phyloP scores from a whole-genome alignment of 768 basidiomycete genomes.

The Russula foetens region DNA sequence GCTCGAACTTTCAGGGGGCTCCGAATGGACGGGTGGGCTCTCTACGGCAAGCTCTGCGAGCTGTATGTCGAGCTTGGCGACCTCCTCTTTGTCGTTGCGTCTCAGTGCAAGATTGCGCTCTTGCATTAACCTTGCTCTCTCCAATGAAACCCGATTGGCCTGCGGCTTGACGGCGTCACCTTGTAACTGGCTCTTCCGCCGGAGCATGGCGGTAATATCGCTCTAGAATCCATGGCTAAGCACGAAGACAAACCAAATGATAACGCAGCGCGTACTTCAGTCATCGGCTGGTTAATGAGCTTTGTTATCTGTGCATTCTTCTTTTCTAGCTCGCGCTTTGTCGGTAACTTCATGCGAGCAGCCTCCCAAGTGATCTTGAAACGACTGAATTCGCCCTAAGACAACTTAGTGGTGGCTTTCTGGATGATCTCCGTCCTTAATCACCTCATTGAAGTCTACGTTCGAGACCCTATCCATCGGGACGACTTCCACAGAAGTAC shows the following conservation, averaged over 20 bases:
- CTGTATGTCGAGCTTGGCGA: slow-evolving; percentile 51
- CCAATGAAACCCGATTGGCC: slow-evolving; percentile 37
- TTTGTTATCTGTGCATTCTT: slow-evolving; percentile 58
- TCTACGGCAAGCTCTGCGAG: slow-evolving; percentile 44
- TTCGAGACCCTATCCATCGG: slow-evolving; percentile 88
- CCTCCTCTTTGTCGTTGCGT: slow-evolving; percentile 61
- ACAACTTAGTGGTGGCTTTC: neutral
- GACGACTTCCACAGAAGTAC: slow-evolving; percentile 51
- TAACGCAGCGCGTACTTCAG: slow-evolving; percentile 47
- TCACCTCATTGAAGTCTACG: slow-evolving; percentile 49
- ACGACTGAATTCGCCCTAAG: slow-evolving; percentile 67
- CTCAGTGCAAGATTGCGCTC: slow-evolving; percentile 66
- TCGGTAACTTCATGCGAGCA: slow-evolving; percentile 60
- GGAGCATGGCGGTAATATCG: slow-evolving; percentile 75
- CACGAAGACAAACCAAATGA: neutral
- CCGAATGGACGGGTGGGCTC: slow-evolving; percentile 8
- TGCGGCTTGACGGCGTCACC: slow-evolving; percentile 25
- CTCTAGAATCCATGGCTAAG: slow-evolving; percentile 38
- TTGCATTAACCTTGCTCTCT: slow-evolving; percentile 60
- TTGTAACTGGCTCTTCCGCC: slow-evolving; percentile 44
- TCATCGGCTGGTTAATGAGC: slow-evolving; percentile 53
- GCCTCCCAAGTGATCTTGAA: slow-evolving; percentile 35
- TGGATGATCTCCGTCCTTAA: slow-evolving; percentile 22
- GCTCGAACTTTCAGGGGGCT: slow-evolving; percentile 20
- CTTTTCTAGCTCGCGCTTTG: slow-evolving; percentile 54